Evolutionary conservation across 495 filamentous ascomycete species (phyloP), one percentile per base, ranked within the genome.

Genomic region (Xylaria bambusicola): DNA sequence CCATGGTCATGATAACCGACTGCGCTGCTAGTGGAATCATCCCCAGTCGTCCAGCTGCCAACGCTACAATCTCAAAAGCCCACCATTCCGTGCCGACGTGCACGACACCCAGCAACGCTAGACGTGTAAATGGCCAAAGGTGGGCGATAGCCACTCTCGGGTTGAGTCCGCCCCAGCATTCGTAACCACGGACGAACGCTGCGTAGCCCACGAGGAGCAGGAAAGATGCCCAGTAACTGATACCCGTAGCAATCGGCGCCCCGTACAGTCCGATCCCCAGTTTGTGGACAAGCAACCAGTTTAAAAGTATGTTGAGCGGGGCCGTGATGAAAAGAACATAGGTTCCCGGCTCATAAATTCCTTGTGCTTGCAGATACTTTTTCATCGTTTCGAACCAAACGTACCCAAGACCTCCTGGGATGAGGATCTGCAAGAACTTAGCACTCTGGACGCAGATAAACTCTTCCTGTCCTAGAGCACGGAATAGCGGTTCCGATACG

Each of bases 21-120:
- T 97, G 93, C 0, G 92, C 87, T 10, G 93, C 93, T 0, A 96
- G 80, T 0, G 92, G 80, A 38, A 94, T 86, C 0, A 89, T 94
- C 8, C 92, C 92, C 0, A 97, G 80, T 8, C 86, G 80, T 9
- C 93, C 93, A 3, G 93, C 93, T 2, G 87, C 92, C 0, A 97
- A 78, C 1, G 92, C 91, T n/a, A 96, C 92, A 56, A 97, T 96
- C 73, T 96, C 92, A 63, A 95, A 96, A 0, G 92, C 92, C 92
- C 92, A 96, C 92, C 92, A 96, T 73, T 97, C 92, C 0, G 90
- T 95, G 7, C 93, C 93, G 21, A 96, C 88, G 64, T 96, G 93
- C n/a, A 96, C 69, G 42, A 96, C 77, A 5, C 93, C 93, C 1
- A 96, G 73, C 33, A 86, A 64, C 6, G 92, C 90, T 6, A 97